Evolutionary conservation across 202 grass and related monocot species (phyloP), one percentile per base, ranked within the genome.

Genomic region (Cymbopogon flexuosus): DNA sequence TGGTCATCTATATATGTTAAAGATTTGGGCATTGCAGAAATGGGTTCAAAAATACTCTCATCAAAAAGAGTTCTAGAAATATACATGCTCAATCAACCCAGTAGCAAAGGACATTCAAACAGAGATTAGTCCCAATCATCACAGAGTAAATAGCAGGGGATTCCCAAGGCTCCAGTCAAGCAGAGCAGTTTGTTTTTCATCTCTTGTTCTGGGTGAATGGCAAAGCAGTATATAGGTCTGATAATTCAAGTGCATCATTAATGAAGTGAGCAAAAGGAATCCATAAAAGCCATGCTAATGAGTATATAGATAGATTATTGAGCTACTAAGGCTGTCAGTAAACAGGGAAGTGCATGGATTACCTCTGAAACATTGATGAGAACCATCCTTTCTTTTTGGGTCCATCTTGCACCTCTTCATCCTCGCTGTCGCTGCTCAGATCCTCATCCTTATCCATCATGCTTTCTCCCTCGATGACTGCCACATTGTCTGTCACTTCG

Each of bases 361-460:
- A 97, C 95, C 95, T 98, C 81, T 93, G 77, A 64, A 98, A 89
- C 88, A 98, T 93, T 9, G 92, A 89, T 31, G 90, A 84, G 84
- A 93, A 94, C 95, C 95, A 98, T 16, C 95, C 88, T 62, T 94
- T 94, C 78, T 94, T 94, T 52, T 94, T 93, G 1, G 90, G 70
- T 19, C 75, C 84, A 81, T 76, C 87, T 77, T 64, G 78, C 10
- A 72, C 91, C 10, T 92, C 89, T 14, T 97, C 90, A 0, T 83
- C 85, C 79, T 97, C 95, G 0, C 86, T 93, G 40, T 97, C 94
- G 5, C 87, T 93, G 85, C 84, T 93, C 41, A 94, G 35, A 37
- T 63, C 57, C 15, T 98, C 92, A 65, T 93, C 95, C 65, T 94
- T 94, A 80, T 98, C 86, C 92, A 93, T 98, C 92, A 98, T 91